Evolutionary conservation across 2,329 filamentous ascomycete species (phyloP), one percentile per base, ranked within the genome.

Genomic region (Diaporthe citri): DNA sequence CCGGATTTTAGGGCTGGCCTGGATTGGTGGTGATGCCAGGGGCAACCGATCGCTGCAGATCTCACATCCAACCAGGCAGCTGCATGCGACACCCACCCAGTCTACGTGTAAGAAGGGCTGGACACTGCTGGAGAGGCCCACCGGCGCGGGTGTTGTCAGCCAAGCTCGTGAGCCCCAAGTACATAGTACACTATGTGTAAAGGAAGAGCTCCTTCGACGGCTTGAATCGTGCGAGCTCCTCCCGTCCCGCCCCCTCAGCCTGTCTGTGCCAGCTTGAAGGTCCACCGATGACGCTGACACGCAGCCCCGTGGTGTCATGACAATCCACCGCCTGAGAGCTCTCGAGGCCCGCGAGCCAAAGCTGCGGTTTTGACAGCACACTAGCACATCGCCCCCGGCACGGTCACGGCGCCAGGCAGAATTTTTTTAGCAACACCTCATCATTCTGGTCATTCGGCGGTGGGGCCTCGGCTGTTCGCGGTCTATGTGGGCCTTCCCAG

Each of bases 1-100:
- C 74, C 74, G 56, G 74, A 69, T 75, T 75, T 75, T 75, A 72
- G 70, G 74, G 74, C 74, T 75, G 74, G 74, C 17, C 59, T 48
- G 67, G 73, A 67, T 51, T 75, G 73, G 62, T 67, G 59, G 41
- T 34, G 43, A 52, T 51, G 66, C 56, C 43, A 73, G 51, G 48
- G 60, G 64, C 28, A 57, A 66, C 41, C 46, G 72, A 56, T 56
- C 60, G 71, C 55, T 55, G 57, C 57, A 51, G 71, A 73, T 43
- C 64, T 41, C 31, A 41, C 31, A 20, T 51, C 62, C 62, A 67
- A 67, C 60, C 60, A 51, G 60, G 60, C 43, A 51, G 60, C 60
- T 51, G 60, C 43, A 66, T 51, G 60, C 60, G 60, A 67, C 46
- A 51, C 31, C 31, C 36, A 39, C 36, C 36, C 36, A 12, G 51